phyloP scores from a whole-genome alignment of 2,329 filamentous ascomycete species.

The Alternaria sp. region DNA sequence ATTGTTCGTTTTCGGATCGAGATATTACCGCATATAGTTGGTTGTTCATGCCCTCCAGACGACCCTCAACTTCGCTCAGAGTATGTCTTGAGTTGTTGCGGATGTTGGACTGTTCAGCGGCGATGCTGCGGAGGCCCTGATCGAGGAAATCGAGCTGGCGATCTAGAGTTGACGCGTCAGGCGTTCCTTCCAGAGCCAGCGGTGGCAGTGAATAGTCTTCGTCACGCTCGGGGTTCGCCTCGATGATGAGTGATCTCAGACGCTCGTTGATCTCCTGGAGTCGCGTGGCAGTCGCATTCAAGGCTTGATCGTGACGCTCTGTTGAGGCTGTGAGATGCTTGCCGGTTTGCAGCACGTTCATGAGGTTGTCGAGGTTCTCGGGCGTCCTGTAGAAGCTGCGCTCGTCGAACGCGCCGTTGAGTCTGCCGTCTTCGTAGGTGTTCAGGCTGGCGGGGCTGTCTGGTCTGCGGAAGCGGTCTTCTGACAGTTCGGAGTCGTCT shows the following conservation, averaged over 20 bases:
- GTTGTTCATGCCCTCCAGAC: conserved; percentile 62
- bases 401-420: conserved; percentile 73
- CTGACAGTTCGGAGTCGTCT: conserved; percentile 49
- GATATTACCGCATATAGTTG: conserved; percentile 62
- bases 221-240: conserved; percentile 62
- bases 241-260: conserved; percentile 70
- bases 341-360: conserved; percentile 47
- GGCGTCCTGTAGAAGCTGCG: conserved; percentile 74
- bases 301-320: conserved; percentile 54
- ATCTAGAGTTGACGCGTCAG: conserved; percentile 46
- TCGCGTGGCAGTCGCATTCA: conserved; percentile 68
- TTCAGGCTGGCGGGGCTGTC: conserved; percentile 80
- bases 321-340: conserved; percentile 38
- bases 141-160: conserved; percentile 75
- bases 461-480: conserved; percentile 57
- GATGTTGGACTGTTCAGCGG: conserved; percentile 59
- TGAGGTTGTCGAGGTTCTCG: conserved; percentile 65
- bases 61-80: conserved; percentile 47
- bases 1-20: conserved; percentile 58
- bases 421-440: conserved; percentile 65
- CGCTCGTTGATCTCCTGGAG: conserved; percentile 72
- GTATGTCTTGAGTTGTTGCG: conserved; percentile 37
- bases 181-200: conserved; percentile 18
- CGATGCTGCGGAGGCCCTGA: conserved; percentile 67
- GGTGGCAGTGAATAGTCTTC: conserved; percentile 42